Evolutionary conservation across 2,329 filamentous ascomycete genomes (phyloP), one percentile per base, ranked within the genome.

Genomic region (Botrytis tulipae): DNA sequence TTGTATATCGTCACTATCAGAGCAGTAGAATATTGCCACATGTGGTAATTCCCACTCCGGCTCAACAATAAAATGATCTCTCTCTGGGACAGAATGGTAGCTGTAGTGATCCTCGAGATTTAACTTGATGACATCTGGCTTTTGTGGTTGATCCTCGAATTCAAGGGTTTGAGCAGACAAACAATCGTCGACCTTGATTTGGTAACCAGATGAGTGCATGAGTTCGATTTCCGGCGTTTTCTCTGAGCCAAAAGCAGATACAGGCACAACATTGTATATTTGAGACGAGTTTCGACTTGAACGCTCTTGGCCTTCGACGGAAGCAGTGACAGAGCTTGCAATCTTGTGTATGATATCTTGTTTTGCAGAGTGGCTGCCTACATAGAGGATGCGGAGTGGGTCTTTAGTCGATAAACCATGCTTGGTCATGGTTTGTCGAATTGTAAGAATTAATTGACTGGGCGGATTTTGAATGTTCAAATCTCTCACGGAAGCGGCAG

Each of bases 101-200:
- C 78, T 77, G 4, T 80, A 81, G 63, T 80, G 80, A 35, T 84
- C 82, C 25, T 82, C 81, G 22, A 81, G 61, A 29, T 76, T 78
- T 65, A 81, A 70, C 74, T 84, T 84, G 44, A 85, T 78, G 29
- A 83, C 83, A 74, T 84, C 80, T 32, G 82, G 82, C 74, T 83
- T 84, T 63, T 79, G 77, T 4, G 80, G 79, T 48, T 79, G 75
- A 68, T 79, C 78, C 37, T 81, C 77, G 44, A 80, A 77, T 10
- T 79, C 78, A 48, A 78, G 63, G 61, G 80, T 81, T 46, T 80
- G 77, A n/a, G 85, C 86, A 12, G 79, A 80, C 20, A 81, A 82
- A 76, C 86, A 87, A 42, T 84, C 83, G 72, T 87, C 85, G 8
- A 87, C 84, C 75, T 85, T 84, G 80, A 87, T 86, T 74, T 87